phyloP scores from a whole-genome alignment of 73 alveolate genomes.

The Paraurostyla sp. region DNA sequence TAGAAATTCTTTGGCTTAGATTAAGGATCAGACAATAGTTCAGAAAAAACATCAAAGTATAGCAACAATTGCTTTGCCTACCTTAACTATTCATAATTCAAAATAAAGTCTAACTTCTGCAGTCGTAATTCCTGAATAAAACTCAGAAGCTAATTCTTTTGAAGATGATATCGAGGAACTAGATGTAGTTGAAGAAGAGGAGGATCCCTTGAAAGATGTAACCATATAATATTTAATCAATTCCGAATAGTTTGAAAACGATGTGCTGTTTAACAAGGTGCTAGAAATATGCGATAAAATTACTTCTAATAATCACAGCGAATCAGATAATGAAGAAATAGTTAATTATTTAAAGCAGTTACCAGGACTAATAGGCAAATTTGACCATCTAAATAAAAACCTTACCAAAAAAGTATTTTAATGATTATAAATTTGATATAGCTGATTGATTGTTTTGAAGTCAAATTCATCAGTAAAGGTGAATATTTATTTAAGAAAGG shows the following conservation, averaged over 20 bases:
- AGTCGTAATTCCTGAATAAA: no score
- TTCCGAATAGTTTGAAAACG: conserved; percentile 3
- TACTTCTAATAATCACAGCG: background rate
- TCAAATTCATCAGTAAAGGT: background rate
- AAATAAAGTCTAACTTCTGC: no score
- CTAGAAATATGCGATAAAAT: background rate
- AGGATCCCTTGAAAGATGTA: conserved; percentile 1
- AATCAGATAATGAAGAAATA: background rate
- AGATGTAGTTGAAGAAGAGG: background rate
- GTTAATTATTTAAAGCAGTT: background rate
- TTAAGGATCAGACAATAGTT: no score
- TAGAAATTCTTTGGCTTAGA: no score
- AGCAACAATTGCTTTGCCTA: no score
- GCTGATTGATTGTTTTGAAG: conserved; percentile 1
- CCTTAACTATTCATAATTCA: no score
- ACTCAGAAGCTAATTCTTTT: background rate
- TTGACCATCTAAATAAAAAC: conserved; percentile 30
- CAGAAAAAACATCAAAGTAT: no score
- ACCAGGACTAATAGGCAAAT: conserved; percentile 1
- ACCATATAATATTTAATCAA: background rate
- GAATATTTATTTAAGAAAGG: conserved; percentile 37
- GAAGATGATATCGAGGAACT: background rate
- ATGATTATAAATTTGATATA: background rate
- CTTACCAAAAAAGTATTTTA: background rate
- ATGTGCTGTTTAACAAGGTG: conserved; percentile 15